These are phyloP conservation scores for Lotus japonicus DNA, from an alignment of 306 rosid genomes.

Conservation along the genomic window DNA sequence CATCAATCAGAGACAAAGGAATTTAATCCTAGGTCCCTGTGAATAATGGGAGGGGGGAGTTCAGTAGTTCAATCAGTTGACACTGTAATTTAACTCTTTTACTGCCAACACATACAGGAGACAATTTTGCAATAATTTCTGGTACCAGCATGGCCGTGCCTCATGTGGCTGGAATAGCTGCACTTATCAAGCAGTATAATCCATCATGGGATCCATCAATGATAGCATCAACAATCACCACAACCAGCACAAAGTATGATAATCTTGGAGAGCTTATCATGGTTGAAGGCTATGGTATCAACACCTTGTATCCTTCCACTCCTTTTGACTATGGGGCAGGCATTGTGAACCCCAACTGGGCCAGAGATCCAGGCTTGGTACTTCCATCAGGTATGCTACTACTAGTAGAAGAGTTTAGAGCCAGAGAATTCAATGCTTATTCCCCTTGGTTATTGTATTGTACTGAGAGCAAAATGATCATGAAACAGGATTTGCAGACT, in stretches of 20 bases:
- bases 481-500: conserved; percentile 57
- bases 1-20: neutral
- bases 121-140: conserved; percentile 59
- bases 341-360: conserved; percentile 48
- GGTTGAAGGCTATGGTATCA: conserved; percentile 53
- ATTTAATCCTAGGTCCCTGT: neutral
- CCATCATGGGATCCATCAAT: conserved; percentile 90
- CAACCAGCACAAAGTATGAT: conserved; percentile 66
- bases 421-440: neutral
- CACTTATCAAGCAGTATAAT: conserved; percentile 72
- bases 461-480: neutral
- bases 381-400: conserved; percentile 48
- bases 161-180: conserved; percentile 87
- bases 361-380: conserved; percentile 71
- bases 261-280: conserved; percentile 46
- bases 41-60: neutral
- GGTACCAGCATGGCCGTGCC: conserved; percentile 96
- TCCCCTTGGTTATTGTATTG: neutral
- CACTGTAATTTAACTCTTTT: neutral
- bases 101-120: conserved; percentile 33
- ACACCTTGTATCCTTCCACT: conserved; percentile 48
- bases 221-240: conserved; percentile 79
- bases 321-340: conserved; percentile 82
- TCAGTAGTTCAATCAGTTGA: neutral
- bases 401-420: neutral